phyloP scores from a whole-genome alignment of 129 eudicot genomes.

The Ambrosia trifida region DNA sequence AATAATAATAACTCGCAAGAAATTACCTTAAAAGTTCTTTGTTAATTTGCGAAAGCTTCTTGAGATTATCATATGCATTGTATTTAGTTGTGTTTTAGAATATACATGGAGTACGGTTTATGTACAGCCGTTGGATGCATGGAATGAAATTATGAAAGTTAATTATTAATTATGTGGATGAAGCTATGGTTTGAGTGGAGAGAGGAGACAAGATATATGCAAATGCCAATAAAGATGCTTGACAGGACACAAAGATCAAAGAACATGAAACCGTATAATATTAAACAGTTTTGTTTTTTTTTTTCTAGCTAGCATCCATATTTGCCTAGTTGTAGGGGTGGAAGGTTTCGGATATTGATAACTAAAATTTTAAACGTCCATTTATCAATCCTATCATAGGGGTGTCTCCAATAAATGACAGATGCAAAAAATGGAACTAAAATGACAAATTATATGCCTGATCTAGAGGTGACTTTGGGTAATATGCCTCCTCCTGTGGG shows the following conservation, averaged over 20 bases:
- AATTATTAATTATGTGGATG: background rate
- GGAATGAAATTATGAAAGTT: background rate
- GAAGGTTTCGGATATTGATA: background rate
- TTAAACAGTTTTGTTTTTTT: too few species aligned
- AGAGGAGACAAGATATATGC: constrained; percentile 16
- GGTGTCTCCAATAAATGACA: background rate
- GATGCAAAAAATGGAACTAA: constrained; percentile 21
- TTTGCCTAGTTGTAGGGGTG: background rate
- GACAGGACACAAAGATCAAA: background rate
- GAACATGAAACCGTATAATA: constrained; percentile 2
- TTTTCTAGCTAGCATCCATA: too few species aligned
- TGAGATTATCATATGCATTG: too few species aligned
- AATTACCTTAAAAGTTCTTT: background rate
- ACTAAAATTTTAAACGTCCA: background rate
- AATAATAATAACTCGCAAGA: background rate
- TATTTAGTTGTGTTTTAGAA: too few species aligned
- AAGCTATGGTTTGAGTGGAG: constrained; percentile 6
- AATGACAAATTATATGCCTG: constrained; percentile 27
- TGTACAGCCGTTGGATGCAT: constrained; percentile 12
- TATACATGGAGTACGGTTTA: background rate
- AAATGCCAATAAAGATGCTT: constrained; percentile 10
- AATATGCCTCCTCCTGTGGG: too few species aligned
- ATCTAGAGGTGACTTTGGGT: background rate
- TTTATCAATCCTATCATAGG: background rate
- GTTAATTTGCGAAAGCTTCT: too few species aligned